A percentile compares a stretch with the other conserved stretches of the same genome.
These are phyloP conservation scores for Pelargonium citronellum DNA, from an alignment of 441 rosid species.

Conservation along the genomic window DNA sequence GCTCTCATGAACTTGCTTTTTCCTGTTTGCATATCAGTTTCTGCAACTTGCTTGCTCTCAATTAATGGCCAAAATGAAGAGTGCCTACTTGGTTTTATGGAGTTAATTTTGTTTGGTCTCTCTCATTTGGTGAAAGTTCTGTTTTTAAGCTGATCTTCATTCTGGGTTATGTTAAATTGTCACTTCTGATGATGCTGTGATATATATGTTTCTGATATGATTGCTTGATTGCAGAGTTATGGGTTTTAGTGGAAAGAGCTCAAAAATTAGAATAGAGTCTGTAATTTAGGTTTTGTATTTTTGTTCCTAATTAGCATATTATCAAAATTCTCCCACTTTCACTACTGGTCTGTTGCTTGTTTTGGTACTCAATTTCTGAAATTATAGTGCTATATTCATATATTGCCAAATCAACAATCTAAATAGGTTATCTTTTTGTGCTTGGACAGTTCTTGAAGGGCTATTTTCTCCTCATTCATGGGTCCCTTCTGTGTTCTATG, in stretches of 20 bases:
- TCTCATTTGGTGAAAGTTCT: background rate
- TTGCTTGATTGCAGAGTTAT: background rate
- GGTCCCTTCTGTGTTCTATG: background rate
- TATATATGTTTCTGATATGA: background rate
- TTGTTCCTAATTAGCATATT: background rate
- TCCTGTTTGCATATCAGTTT: background rate
- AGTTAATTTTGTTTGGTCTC: background rate
- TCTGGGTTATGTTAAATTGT: background rate
- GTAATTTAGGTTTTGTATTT: background rate
- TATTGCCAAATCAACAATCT: no score
- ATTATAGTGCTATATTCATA: background rate
- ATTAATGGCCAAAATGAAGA: slow-evolving; percentile 3
- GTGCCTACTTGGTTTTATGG: background rate
- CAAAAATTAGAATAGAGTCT: background rate
- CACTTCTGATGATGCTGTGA: background rate
- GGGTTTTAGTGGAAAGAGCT: background rate
- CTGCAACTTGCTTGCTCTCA: slow-evolving; percentile 3
- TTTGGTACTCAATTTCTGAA: background rate
- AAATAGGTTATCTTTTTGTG: background rate
- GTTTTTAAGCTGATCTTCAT: background rate
- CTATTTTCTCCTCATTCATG: background rate
- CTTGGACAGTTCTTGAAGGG: background rate
- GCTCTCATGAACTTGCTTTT: background rate
- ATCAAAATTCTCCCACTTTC: background rate
- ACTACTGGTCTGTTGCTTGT: background rate